Conservation (phyloP, 2,329 filamentous ascomycete species). For the Pseudogymnoascus verrucosus region DNA sequence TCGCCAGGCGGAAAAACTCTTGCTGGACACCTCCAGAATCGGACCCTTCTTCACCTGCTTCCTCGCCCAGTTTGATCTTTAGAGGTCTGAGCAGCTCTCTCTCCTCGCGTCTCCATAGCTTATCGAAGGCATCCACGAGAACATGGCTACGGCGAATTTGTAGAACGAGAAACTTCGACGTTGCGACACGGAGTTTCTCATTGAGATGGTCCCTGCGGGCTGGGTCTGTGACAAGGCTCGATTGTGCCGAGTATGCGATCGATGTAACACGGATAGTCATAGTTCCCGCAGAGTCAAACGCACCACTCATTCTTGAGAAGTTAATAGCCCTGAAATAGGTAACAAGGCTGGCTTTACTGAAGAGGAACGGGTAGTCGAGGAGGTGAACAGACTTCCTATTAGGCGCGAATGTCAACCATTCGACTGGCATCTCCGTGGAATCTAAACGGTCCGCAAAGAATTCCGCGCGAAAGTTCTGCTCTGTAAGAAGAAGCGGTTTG, state of each 20-base stretch:
- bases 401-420: slow-evolving; percentile 55
- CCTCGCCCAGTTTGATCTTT: slow-evolving; percentile 79
- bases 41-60: slow-evolving; percentile 76
- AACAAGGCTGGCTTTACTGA: slow-evolving; percentile 63
- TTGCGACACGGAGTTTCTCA: slow-evolving; percentile 56
- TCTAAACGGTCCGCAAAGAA: slow-evolving; percentile 72
- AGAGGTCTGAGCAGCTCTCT: slow-evolving; percentile 76
- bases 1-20: slow-evolving; percentile 84
- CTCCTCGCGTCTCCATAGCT: slow-evolving; percentile 79
- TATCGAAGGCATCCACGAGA: slow-evolving; percentile 69
- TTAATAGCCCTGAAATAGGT: slow-evolving; percentile 85
- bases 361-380: slow-evolving; percentile 73
- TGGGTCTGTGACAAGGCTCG: slow-evolving; percentile 46
- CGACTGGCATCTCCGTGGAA: slow-evolving; percentile 62
- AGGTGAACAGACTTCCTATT: slow-evolving; percentile 63
- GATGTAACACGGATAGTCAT: slow-evolving; percentile 48
- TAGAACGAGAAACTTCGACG: slow-evolving; percentile 63
- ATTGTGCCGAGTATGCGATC: slow-evolving; percentile 39
- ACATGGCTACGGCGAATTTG: slow-evolving; percentile 60
- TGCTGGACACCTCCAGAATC: slow-evolving; percentile 95
- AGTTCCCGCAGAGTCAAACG: slow-evolving; percentile 62
- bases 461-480: slow-evolving; percentile 65
- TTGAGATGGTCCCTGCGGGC: slow-evolving; percentile 55
- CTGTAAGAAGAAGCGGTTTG: slow-evolving; percentile 54
- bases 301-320: slow-evolving; percentile 74